Evolutionary conservation across 306 rosid genomes (phyloP).

Genomic region (Quercus mongolica): DNA sequence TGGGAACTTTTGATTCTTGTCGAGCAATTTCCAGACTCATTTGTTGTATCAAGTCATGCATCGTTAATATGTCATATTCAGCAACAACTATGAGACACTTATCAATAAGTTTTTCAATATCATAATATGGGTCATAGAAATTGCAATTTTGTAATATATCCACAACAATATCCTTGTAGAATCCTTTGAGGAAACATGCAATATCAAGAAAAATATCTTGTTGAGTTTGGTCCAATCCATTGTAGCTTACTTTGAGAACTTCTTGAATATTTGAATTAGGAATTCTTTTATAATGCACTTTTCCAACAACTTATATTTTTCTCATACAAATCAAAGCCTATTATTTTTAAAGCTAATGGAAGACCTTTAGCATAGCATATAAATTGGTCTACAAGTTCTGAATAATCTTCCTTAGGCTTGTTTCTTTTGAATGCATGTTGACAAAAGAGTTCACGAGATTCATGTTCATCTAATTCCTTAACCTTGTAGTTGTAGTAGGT

Average conservation of each 20-base stretch:
- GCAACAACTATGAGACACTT: slow-evolving; percentile 18
- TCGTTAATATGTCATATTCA: neutral
- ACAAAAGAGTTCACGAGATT: too few relatives aligned
- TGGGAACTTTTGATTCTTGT: slow-evolving; percentile 15
- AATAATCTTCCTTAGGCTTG: too few relatives aligned
- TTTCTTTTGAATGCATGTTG: too few relatives aligned
- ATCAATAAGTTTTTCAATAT: slow-evolving; percentile 20
- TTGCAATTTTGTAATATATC: slow-evolving; percentile 5
- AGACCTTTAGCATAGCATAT: too few relatives aligned
- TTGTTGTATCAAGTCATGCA: slow-evolving; percentile 45
- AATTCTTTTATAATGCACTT: neutral
- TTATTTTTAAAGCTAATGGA: too few relatives aligned
- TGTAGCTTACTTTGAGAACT: slow-evolving; percentile 14
- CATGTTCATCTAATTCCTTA: too few relatives aligned
- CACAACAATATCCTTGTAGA: neutral
- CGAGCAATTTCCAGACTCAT: slow-evolving; percentile 36
- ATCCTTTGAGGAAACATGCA: slow-evolving; percentile 43
- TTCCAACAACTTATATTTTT: slow-evolving; percentile 7
- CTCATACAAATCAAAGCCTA: too few relatives aligned
- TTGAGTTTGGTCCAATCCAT: neutral
- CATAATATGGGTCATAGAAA: neutral
- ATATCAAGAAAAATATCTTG: slow-evolving; percentile 28
- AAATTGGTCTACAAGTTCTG: too few relatives aligned
- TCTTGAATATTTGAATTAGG: slow-evolving; percentile 10
- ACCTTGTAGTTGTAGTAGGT: too few relatives aligned